phyloP scores from a whole-genome alignment of 1,284 basidiomycete species.

The Schizopora paradoxa region DNA sequence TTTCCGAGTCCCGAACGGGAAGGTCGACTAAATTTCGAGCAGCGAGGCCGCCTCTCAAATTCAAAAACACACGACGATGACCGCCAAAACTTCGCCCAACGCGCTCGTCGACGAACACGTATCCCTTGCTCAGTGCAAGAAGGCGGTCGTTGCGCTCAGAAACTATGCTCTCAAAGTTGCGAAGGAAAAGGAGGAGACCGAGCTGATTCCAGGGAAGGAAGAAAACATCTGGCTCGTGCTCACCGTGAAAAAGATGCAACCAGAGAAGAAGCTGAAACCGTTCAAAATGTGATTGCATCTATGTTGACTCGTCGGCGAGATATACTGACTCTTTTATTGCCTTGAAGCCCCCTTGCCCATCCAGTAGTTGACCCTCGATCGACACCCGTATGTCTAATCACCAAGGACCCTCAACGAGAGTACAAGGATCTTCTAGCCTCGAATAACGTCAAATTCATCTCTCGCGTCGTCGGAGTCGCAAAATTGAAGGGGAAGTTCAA shows the following conservation, averaged over 20 bases:
- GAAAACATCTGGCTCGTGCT: slow-evolving; percentile 84
- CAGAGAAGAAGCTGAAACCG: slow-evolving; percentile 77
- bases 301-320: background rate
- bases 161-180: slow-evolving; percentile 62
- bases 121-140: slow-evolving; percentile 66
- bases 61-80: slow-evolving; percentile 31
- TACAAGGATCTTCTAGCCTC: slow-evolving; percentile 89
- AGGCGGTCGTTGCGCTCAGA: slow-evolving; percentile 74
- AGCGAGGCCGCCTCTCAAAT: background rate
- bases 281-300: slow-evolving; percentile 58
- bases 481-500: slow-evolving; percentile 93
- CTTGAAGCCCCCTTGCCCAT: slow-evolving; percentile 66
- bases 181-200: slow-evolving; percentile 60
- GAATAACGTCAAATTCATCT: slow-evolving; percentile 82
- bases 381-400: slow-evolving; percentile 82
- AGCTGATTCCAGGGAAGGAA: slow-evolving; percentile 77
- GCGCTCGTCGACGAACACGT: slow-evolving; percentile 66
- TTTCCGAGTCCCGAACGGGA: too few species aligned
- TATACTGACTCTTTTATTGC: slow-evolving; percentile 10
- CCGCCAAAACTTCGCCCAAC: too few species aligned
- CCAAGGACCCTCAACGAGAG: slow-evolving; percentile 92
- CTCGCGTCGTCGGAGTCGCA: slow-evolving; percentile 85
- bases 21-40: too few species aligned
- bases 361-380: slow-evolving; percentile 79
- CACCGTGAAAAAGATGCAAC: slow-evolving; percentile 74